Evolutionary conservation across 768 basidiomycete genomes (phyloP).

Genomic region (Auriscalpium orientale): DNA sequence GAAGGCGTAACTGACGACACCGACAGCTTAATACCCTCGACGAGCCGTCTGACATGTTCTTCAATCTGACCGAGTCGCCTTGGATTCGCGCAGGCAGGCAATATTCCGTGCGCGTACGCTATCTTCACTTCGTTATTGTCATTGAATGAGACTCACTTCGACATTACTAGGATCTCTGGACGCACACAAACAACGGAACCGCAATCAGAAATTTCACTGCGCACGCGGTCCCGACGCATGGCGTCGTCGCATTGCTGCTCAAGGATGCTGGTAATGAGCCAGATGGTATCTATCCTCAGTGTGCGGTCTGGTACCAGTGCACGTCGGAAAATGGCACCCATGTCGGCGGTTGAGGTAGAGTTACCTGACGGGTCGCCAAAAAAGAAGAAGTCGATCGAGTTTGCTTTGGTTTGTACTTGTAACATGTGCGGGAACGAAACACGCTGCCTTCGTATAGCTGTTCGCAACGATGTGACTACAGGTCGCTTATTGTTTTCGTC

Average conservation of each 20-base stretch:
- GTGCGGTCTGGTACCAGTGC: conserved; percentile 11
- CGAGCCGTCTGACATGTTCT: conserved; percentile 11
- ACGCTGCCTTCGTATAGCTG: no score
- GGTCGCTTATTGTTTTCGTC: not conserved
- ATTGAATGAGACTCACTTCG: not conserved
- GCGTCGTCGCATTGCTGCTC: conserved; percentile 16
- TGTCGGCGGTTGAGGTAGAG: not conserved
- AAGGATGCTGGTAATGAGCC: conserved; percentile 17
- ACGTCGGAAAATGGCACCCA: conserved; percentile 14
- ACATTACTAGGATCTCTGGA: conserved; percentile 12
- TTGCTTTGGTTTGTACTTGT: no score
- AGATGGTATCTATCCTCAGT: conserved; percentile 9
- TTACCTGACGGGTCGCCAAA: no score
- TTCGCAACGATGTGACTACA: no score
- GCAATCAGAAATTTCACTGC: conserved; percentile 14
- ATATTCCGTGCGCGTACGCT: conserved; percentile 12
- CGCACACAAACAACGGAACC: conserved; percentile 17
- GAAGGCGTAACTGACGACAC: no score
- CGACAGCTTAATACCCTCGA: conserved; percentile 15
- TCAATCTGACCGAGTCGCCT: conserved; percentile 19
- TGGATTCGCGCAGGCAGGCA: conserved; percentile 16
- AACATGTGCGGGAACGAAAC: no score
- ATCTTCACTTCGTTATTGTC: not conserved
- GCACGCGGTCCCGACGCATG: conserved; percentile 13
- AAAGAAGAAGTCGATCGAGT: no score